These are phyloP conservation scores for Periconia sp. DNA, from an alignment of 2,329 filamentous ascomycete genomes.

Conservation along the genomic window DNA sequence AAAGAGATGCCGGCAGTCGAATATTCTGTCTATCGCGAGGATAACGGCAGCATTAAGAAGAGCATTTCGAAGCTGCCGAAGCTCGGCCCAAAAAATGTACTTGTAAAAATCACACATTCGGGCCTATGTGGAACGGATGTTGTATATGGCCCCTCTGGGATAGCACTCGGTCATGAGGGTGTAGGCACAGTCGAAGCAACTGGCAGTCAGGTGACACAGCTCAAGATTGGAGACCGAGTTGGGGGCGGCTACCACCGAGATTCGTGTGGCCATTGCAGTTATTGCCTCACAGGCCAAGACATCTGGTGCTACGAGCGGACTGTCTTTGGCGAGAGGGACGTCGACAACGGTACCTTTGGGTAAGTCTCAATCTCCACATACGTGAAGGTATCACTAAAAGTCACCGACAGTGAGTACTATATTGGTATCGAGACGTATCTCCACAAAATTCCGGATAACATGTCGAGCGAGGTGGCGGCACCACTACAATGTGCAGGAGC, in stretches of 20 bases:
- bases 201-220: conserved; percentile 26
- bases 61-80: conserved; percentile 7
- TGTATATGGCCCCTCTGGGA: conserved; percentile 18
- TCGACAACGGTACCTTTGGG: conserved; percentile 15
- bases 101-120: conserved; percentile 26
- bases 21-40: conserved; percentile 20
- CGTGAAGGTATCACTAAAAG: no score
- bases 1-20: no score
- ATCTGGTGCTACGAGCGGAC: conserved; percentile 46
- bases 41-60: conserved; percentile 18
- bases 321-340: conserved; percentile 42
- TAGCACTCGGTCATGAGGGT: conserved; percentile 49
- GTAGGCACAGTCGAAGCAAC: conserved; percentile 46
- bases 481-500: conserved; percentile 28
- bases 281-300: conserved; percentile 32
- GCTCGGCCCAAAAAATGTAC: conserved; percentile 22
- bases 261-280: conserved; percentile 40
- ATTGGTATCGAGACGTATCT: conserved; percentile 24
- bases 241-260: conserved; percentile 49
- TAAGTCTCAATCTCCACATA: not conserved
- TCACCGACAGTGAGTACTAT: conserved; percentile 24
- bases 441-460: conserved; percentile 24
- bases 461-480: conserved; percentile 22
- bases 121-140: conserved; percentile 24
- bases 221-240: conserved; percentile 35